Evolutionary conservation across 2,329 filamentous ascomycete genomes (phyloP).

Genomic region (Aspergillus sclerotialis): DNA sequence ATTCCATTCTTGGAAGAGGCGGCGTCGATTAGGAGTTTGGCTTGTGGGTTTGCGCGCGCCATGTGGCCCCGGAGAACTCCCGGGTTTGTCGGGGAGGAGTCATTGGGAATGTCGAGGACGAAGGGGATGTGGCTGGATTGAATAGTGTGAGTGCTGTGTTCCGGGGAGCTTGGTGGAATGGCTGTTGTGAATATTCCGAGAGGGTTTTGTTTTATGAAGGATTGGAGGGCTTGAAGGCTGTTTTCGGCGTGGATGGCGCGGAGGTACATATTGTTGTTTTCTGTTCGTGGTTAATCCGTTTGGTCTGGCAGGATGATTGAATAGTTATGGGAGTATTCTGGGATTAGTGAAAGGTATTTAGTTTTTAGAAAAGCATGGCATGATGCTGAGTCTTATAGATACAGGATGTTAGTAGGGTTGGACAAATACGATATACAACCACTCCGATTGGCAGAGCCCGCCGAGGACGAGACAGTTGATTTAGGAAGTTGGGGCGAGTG

Average conservation of each 20-base stretch:
- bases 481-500: too few species aligned
- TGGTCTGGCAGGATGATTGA: too few species aligned
- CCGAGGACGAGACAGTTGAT: too few species aligned
- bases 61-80: slow-evolving; percentile 54
- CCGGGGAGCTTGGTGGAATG: slow-evolving; percentile 39
- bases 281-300: too few species aligned
- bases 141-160: slow-evolving; percentile 45
- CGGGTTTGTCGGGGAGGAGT: slow-evolving; percentile 26
- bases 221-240: slow-evolving; percentile 42
- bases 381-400: too few species aligned
- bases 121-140: slow-evolving; percentile 58
- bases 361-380: too few species aligned
- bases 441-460: too few species aligned
- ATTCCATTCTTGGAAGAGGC: slow-evolving; percentile 18
- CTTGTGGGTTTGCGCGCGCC: slow-evolving; percentile 57
- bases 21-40: slow-evolving; percentile 52
- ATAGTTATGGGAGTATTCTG: too few species aligned
- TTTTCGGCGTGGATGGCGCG: slow-evolving; percentile 48
- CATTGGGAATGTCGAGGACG: slow-evolving; percentile 44
- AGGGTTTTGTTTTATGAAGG: slow-evolving; percentile 54
- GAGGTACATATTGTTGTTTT: slow-evolving; percentile 55
- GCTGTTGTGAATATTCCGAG: slow-evolving; percentile 59
- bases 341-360: too few species aligned
- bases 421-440: too few species aligned
- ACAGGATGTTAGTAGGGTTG: too few species aligned